A percentile compares a stretch with the other conserved stretches of the same genome.
Conservation (phyloP, 345 rosid genomes). For the Erucastrum elatum region DNA sequence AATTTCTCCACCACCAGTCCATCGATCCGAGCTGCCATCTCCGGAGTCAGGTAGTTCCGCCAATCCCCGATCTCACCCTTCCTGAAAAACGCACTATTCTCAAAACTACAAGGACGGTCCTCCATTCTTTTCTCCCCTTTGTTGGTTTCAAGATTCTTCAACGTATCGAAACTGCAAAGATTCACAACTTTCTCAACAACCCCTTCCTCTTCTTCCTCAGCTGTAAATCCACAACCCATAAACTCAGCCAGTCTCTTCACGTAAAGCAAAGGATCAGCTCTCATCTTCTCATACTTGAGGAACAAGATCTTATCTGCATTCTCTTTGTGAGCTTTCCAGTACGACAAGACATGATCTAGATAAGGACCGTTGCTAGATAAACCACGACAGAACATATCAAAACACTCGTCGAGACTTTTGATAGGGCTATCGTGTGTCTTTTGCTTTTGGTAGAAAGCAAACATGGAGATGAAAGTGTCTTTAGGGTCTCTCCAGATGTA, state of each 20-base stretch:
- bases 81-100: constrained; percentile 13
- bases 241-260: background rate
- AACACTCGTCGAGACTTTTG: background rate
- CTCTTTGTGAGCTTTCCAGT: background rate
- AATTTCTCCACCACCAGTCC: background rate
- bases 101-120: background rate
- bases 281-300: background rate
- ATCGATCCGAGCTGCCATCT: constrained; percentile 27
- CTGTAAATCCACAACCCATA: background rate
- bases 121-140: background rate
- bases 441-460: background rate
- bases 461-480: background rate
- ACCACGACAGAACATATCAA: background rate
- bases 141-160: background rate
- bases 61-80: constrained; percentile 43
- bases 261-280: background rate
- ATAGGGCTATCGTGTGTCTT: background rate
- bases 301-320: background rate
- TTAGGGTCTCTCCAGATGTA: background rate
- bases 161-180: background rate
- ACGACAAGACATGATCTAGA: background rate
- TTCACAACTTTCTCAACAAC: background rate
- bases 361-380: background rate
- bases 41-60: constrained; percentile 21
- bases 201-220: background rate